Conservation (phyloP, 257 asterid genomes). For the Petunia secreta region DNA sequence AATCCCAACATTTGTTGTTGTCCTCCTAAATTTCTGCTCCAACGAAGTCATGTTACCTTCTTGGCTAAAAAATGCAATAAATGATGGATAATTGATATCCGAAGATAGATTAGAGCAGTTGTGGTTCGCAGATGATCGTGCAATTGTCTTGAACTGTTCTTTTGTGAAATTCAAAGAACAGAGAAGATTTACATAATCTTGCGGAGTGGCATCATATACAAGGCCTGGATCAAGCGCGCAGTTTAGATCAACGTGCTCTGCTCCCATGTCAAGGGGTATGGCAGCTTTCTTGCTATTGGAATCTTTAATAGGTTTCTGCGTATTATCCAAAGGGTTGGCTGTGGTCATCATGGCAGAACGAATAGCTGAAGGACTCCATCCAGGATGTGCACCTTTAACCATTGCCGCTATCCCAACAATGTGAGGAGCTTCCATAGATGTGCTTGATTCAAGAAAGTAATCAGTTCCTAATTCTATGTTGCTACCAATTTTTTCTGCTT, state of each 20-base stretch:
- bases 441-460: conserved; percentile 36
- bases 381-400: conserved; percentile 43
- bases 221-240: conserved; percentile 20
- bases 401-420: conserved; percentile 45
- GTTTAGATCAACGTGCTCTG: conserved; percentile 22
- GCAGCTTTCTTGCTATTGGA: conserved; percentile 13
- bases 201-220: conserved; percentile 25
- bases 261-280: conserved; percentile 22
- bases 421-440: conserved; percentile 53
- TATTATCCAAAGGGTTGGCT: conserved; percentile 39
- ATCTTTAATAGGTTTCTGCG: conserved; percentile 16
- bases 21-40: conserved; percentile 28
- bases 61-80: neutral
- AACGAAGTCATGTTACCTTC: neutral
- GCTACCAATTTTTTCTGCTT: conserved; percentile 15
- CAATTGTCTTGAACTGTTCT: conserved; percentile 25
- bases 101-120: conserved; percentile 26
- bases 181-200: conserved; percentile 15
- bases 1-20: conserved; percentile 31
- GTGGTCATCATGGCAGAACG: conserved; percentile 52
- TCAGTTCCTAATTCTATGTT: conserved; percentile 32
- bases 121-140: conserved; percentile 1
- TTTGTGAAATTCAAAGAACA: conserved; percentile 21
- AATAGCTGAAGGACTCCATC: conserved; percentile 50
- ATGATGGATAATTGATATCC: conserved; percentile 38